These are phyloP conservation scores for Boletus subparvulus DNA, from an alignment of 768 basidiomycete genomes.

Conservation along the genomic window DNA sequence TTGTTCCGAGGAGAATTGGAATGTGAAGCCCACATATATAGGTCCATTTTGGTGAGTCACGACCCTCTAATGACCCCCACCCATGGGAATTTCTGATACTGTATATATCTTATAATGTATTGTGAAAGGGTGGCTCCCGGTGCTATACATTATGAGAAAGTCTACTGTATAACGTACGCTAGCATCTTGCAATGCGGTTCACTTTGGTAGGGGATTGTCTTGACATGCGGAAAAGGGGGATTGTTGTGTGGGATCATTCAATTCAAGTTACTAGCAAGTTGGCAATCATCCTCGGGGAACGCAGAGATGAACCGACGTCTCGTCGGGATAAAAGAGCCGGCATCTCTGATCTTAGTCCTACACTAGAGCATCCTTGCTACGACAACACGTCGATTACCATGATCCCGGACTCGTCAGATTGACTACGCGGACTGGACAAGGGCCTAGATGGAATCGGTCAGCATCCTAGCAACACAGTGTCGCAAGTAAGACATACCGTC, in stretches of 20 bases:
- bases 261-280: background rate
- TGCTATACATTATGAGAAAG: no score
- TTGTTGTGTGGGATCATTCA: background rate
- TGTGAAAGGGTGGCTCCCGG: no score
- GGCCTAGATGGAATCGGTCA: background rate
- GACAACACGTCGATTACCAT: no score
- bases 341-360: background rate
- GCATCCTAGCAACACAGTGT: background rate
- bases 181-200: constrained; percentile 21
- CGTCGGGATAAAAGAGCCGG: background rate
- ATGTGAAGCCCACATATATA: no score
- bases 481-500: constrained; percentile 47
- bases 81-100: no score
- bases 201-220: background rate
- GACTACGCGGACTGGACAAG: background rate
- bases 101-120: no score
- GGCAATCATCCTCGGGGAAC: background rate
- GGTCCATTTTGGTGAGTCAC: no score
- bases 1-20: no score
- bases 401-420: no score
- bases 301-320: background rate
- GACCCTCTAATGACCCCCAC: no score
- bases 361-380: background rate
- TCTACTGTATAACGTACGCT: constrained; percentile 18
- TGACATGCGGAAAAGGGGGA: background rate